Evolutionary conservation across 768 basidiomycete genomes (phyloP).

Genomic region (Psilocybe tampanensis): DNA sequence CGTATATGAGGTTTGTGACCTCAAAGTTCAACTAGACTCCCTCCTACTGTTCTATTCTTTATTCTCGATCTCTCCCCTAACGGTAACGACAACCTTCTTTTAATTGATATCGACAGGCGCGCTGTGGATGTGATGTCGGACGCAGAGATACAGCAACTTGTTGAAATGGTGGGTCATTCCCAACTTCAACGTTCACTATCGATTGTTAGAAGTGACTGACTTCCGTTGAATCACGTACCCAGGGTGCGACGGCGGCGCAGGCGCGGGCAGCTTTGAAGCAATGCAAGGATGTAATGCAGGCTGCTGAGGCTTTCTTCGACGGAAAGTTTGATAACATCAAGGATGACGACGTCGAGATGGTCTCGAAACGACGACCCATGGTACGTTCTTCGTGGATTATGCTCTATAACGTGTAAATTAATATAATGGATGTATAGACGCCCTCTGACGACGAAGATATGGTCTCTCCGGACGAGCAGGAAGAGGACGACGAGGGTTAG

Average conservation of each 20-base stretch:
- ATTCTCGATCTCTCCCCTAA: not conserved
- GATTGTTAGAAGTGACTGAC: not conserved
- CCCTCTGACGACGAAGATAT: constrained; percentile 57
- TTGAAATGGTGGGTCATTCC: constrained; percentile 41
- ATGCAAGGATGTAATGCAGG: constrained; percentile 90
- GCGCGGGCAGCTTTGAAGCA: constrained; percentile 82
- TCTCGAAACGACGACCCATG: constrained; percentile 20
- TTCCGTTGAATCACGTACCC: constrained; percentile 3
- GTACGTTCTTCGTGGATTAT: constrained; percentile 23
- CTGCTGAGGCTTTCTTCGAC: constrained; percentile 83
- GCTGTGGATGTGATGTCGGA: constrained; percentile 41
- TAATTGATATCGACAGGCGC: not conserved
- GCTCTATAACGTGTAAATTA: not conserved
- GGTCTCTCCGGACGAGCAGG: constrained; percentile 51
- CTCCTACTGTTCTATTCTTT: not conserved
- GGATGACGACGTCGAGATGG: constrained; percentile 56
- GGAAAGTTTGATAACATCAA: constrained; percentile 81
- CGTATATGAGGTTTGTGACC: not conserved
- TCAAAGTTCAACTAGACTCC: no score
- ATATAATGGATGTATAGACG: constrained; percentile 41
- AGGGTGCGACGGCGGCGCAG: constrained; percentile 85
- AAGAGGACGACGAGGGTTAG: constrained; percentile 45
- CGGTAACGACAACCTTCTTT: not conserved
- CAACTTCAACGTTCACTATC: not conserved
- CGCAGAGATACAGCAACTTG: constrained; percentile 52